Evolutionary conservation across 2,329 filamentous ascomycete genomes (phyloP).

Genomic region (Monilinia fructicola): DNA sequence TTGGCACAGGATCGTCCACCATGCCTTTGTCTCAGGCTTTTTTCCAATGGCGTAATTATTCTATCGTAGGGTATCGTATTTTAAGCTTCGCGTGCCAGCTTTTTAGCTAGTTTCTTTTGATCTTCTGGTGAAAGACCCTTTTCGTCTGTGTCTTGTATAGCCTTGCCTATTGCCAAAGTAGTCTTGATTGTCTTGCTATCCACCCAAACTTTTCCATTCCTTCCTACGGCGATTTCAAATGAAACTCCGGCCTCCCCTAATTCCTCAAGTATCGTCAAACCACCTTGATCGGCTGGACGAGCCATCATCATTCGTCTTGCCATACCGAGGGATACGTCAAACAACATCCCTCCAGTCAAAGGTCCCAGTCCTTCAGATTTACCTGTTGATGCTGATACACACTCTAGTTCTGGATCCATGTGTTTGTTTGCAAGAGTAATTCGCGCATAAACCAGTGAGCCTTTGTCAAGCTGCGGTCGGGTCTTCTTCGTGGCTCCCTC

Average conservation of each 20-base stretch:
- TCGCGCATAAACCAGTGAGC: conserved; percentile 85
- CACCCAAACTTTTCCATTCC: conserved; percentile 92
- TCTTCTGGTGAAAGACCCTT: conserved; percentile 60
- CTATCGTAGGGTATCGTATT: conserved; percentile 19
- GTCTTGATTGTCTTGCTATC: conserved; percentile 72
- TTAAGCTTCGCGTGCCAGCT: conserved; percentile 45
- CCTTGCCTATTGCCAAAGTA: conserved; percentile 75
- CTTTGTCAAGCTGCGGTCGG: conserved; percentile 70
- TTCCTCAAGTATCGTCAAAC: conserved; percentile 74
- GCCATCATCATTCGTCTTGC: conserved; percentile 74
- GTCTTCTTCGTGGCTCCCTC: conserved; percentile 92
- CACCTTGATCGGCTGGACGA: conserved; percentile 59
- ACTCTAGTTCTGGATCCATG: conserved; percentile 88
- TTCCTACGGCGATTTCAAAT: conserved; percentile 91
- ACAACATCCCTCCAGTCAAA: conserved; percentile 82
- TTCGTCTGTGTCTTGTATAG: conserved; percentile 76
- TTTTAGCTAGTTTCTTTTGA: conserved; percentile 70
- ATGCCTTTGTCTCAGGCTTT: not conserved
- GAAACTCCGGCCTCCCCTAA: conserved; percentile 72
- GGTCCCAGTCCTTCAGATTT: conserved; percentile 87
- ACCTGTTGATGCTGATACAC: conserved; percentile 80
- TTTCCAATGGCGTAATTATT: conserved; percentile 9
- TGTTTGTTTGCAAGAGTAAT: conserved; percentile 75
- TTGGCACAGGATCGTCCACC: not conserved
- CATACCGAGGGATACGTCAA: conserved; percentile 75